phyloP scores from a whole-genome alignment of 1,284 basidiomycete genomes.

The Mycena sp. region DNA sequence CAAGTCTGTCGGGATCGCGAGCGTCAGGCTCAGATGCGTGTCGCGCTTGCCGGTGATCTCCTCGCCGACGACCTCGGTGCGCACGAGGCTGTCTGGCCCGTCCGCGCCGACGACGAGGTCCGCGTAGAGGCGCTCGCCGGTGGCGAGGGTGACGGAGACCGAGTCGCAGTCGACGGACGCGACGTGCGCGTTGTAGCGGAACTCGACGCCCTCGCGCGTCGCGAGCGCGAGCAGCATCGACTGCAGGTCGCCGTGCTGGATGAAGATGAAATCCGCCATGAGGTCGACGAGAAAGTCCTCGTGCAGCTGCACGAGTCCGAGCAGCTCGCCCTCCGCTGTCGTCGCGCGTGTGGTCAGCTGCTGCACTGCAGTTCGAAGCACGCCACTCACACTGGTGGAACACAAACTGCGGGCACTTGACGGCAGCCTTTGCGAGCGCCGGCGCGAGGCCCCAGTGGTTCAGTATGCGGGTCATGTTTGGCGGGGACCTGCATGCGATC shows the following conservation, averaged over 20 bases:
- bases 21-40: conserved; percentile 55
- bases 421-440: conserved; percentile 41
- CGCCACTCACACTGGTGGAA: conserved; percentile 36
- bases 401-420: conserved; percentile 43
- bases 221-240: conserved; percentile 60
- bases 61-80: conserved; percentile 49
- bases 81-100: conserved; percentile 61
- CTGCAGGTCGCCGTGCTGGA: conserved; percentile 69
- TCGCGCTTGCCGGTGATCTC: conserved; percentile 45
- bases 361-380: not conserved
- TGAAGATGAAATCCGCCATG: conserved; percentile 46
- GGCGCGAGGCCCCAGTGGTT: conserved; percentile 54
- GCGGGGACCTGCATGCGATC: conserved; percentile 41
- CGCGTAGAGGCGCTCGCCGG: conserved; percentile 49
- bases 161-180: conserved; percentile 51
- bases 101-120: conserved; percentile 66
- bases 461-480: conserved; percentile 57
- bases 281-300: conserved; percentile 49
- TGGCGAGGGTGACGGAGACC: conserved; percentile 48
- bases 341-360: not conserved
- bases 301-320: conserved; percentile 47
- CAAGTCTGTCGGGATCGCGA: conserved; percentile 44
- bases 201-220: conserved; percentile 53
- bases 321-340: conserved; percentile 45
- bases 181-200: conserved; percentile 58